Percentiles rank a stretch among this genome's conserved stretches.
These are phyloP conservation scores for Lepidium sativum DNA, from an alignment of 345 rosid species.

Conservation along the genomic window DNA sequence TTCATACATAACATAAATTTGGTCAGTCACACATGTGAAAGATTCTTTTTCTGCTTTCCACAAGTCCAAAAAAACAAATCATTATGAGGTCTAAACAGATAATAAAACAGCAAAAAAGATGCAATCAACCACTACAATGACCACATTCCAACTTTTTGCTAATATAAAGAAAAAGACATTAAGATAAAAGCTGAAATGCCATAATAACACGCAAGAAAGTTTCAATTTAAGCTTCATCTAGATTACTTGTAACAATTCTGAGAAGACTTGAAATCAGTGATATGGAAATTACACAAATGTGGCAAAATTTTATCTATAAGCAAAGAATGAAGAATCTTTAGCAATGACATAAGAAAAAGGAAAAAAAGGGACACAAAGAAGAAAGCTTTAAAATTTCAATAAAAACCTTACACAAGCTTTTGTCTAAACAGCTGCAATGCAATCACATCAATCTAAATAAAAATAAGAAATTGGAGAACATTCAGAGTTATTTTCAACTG, in stretches of 20 bases:
- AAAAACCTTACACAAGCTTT: constrained; percentile 39
- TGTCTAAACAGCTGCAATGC: constrained; percentile 29
- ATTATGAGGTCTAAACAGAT: constrained; percentile 19
- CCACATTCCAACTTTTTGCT: constrained; percentile 18
- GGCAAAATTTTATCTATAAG: constrained; percentile 11
- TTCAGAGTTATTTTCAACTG: background rate
- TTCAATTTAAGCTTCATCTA: background rate
- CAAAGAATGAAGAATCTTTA: constrained; percentile 29
- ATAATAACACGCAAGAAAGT: constrained; percentile 3
- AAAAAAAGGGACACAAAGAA: constrained; percentile 35
- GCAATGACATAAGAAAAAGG: constrained; percentile 24
- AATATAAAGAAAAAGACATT: constrained; percentile 13
- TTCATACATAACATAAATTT: background rate
- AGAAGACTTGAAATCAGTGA: background rate
- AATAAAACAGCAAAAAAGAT: constrained; percentile 24
- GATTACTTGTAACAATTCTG: background rate
- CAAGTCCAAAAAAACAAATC: constrained; percentile 7
- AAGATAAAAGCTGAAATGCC: constrained; percentile 7
- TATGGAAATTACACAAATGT: background rate
- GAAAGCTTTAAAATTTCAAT: constrained; percentile 30
- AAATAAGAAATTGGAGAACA: background rate
- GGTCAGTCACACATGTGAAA: constrained; percentile 23
- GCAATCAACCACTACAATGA: constrained; percentile 26
- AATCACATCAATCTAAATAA: constrained; percentile 28
- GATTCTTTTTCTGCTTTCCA: constrained; percentile 3